phyloP scores from a whole-genome alignment of 2,329 filamentous ascomycete species.

The Aspergillus chevalieri region DNA sequence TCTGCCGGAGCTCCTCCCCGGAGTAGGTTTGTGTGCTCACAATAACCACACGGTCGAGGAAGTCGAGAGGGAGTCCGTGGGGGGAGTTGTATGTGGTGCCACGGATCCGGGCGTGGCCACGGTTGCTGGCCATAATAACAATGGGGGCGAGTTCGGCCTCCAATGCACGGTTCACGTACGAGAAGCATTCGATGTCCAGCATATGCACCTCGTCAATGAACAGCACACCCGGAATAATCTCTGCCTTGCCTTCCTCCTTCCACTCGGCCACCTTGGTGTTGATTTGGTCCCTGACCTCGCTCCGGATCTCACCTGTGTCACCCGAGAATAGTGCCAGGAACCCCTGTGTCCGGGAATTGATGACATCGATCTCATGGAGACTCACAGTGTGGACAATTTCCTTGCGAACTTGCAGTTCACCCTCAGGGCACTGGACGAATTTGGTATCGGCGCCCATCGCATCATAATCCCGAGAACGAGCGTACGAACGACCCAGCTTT shows the following conservation, averaged over 20 bases:
- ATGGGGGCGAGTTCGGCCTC: conserved; percentile 93
- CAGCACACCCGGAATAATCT: conserved; percentile 92
- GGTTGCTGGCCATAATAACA: conserved; percentile 98
- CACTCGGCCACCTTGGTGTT: conserved; percentile 98
- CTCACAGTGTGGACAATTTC: conserved; percentile 96
- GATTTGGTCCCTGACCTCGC: conserved; percentile 96
- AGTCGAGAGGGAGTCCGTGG: conserved; percentile 90
- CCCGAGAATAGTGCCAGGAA: conserved; percentile 96
- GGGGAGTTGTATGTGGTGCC: conserved; percentile 91
- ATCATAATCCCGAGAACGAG: conserved; percentile 93
- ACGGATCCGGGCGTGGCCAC: conserved; percentile 82
- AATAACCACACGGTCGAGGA: conserved; percentile 92
- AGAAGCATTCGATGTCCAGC: conserved; percentile 99
- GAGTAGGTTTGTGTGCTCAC: conserved; percentile 86
- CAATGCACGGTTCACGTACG: conserved; percentile 93
- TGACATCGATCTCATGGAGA: conserved; percentile 97
- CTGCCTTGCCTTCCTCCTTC: conserved; percentile 98
- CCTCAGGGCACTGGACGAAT: conserved; percentile 95
- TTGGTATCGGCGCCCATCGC: conserved; percentile 98
- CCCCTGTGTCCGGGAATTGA: conserved; percentile 97
- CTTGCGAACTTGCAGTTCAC: conserved; percentile 93
- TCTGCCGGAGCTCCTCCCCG: conserved; percentile 81
- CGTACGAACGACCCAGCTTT: conserved; percentile 91
- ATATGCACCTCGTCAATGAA: conserved; percentile 99
- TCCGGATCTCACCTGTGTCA: conserved; percentile 95